Evolutionary conservation across 169 alveolate species (phyloP).

Genomic region (Neospora caninum): DNA sequence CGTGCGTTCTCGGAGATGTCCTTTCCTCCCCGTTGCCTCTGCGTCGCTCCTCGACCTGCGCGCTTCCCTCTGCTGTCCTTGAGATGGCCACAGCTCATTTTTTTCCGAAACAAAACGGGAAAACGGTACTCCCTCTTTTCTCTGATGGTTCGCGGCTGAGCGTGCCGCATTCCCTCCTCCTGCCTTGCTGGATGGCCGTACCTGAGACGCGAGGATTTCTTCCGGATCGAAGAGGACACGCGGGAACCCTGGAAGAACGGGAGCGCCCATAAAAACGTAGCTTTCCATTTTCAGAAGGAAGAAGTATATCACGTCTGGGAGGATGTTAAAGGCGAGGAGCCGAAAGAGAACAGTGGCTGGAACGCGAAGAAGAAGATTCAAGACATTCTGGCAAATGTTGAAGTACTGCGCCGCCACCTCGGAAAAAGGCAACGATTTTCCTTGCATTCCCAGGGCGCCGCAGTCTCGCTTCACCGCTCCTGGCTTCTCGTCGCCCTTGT

Average conservation of each 20-base stretch:
- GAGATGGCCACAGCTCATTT: too few relatives aligned
- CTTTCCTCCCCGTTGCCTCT: too few relatives aligned
- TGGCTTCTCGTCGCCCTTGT: background rate
- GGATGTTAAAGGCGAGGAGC: slow-evolving; percentile 32
- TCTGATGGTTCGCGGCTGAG: too few relatives aligned
- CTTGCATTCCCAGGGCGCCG: background rate
- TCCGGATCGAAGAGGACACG: slow-evolving; percentile 35
- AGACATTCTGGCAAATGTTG: slow-evolving; percentile 37
- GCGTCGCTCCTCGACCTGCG: too few relatives aligned
- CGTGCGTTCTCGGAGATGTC: too few relatives aligned
- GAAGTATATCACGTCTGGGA: background rate
- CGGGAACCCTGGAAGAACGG: slow-evolving; percentile 36
- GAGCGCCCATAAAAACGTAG: slow-evolving; percentile 58
- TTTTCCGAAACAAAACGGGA: too few relatives aligned
- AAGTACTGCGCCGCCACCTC: slow-evolving; percentile 37
- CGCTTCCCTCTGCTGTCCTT: too few relatives aligned
- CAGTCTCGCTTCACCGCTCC: background rate
- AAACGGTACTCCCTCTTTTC: too few relatives aligned
- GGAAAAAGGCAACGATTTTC: background rate
- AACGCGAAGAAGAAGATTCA: slow-evolving; percentile 61
- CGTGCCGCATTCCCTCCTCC: too few relatives aligned
- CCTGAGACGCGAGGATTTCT: slow-evolving; percentile 48
- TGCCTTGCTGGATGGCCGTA: background rate
- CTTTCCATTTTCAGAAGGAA: slow-evolving; percentile 44
- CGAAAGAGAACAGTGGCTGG: slow-evolving; percentile 31